Evolutionary conservation across 352 stramenopile species (phyloP).

Genomic region (Phytopythium montanum): DNA sequence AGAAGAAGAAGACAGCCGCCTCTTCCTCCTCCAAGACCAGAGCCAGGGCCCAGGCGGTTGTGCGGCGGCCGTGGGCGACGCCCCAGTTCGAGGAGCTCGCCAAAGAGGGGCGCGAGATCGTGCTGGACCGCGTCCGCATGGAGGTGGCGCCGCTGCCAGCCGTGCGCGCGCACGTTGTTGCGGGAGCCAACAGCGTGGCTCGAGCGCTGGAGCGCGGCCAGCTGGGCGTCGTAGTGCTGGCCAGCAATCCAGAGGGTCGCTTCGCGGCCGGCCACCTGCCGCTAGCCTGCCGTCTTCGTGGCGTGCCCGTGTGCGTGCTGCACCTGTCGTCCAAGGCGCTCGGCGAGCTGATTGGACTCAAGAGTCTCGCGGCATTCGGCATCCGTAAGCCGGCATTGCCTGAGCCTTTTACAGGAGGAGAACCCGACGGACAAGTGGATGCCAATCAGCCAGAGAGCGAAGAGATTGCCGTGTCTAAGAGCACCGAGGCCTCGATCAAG

Average conservation of each 20-base stretch:
- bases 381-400: constrained; percentile 16
- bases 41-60: constrained; percentile 12
- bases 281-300: constrained; percentile 60
- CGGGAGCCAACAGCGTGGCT: constrained; percentile 60
- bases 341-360: constrained; percentile 49
- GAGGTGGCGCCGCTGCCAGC: constrained; percentile 30
- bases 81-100: constrained; percentile 57
- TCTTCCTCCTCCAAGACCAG: constrained; percentile 6
- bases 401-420: constrained; percentile 6
- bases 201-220: constrained; percentile 32
- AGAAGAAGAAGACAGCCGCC: constrained; percentile 9
- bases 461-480: no score
- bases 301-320: constrained; percentile 66
- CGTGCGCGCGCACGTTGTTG: constrained; percentile 27
- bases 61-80: constrained; percentile 37
- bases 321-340: constrained; percentile 68
- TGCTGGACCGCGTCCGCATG: constrained; percentile 67
- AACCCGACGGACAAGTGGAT: not conserved
- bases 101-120: constrained; percentile 77
- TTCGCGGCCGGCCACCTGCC: constrained; percentile 47
- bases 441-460: not conserved
- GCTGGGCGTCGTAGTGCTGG: constrained; percentile 62
- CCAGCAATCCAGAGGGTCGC: constrained; percentile 64
- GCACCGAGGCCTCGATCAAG: not conserved
- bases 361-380: constrained; percentile 50